Conservation (phyloP, 345 rosid species). For the Rhizophora apiculata region DNA sequence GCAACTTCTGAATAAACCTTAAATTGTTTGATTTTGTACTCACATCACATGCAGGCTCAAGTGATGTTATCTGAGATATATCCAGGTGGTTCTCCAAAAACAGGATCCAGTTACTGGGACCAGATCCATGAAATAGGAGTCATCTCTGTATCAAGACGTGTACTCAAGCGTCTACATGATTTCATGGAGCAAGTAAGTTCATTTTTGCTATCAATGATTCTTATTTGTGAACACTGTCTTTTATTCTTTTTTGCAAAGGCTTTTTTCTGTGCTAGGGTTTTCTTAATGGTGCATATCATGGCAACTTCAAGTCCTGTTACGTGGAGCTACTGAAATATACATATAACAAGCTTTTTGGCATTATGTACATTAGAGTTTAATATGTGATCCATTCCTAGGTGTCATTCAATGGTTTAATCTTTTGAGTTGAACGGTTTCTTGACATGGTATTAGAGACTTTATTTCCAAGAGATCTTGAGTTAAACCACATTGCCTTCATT, state of each 20-base stretch:
- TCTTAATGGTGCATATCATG: neutral
- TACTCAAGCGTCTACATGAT: constrained; percentile 74
- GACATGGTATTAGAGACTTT: too few relatives aligned
- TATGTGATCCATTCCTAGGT: too few relatives aligned
- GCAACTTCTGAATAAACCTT: neutral
- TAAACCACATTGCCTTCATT: too few relatives aligned
- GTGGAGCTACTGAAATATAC: too few relatives aligned
- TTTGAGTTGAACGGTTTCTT: too few relatives aligned
- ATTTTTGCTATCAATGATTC: neutral
- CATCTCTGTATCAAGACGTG: constrained; percentile 65
- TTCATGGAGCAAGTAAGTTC: constrained; percentile 72
- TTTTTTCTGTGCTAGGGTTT: neutral
- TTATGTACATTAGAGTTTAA: too few relatives aligned
- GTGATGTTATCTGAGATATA: constrained; percentile 87
- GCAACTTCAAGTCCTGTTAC: too few relatives aligned
- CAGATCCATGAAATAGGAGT: constrained; percentile 81
- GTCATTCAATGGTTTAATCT: too few relatives aligned
- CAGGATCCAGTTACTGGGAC: constrained; percentile 83
- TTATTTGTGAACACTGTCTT: neutral
- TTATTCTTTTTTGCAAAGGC: neutral
- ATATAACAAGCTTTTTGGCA: too few relatives aligned
- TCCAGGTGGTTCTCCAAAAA: constrained; percentile 92
- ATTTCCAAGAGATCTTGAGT: too few relatives aligned
- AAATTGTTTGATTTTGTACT: constrained; percentile 16
- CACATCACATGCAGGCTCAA: constrained; percentile 62